Evolutionary conservation across 2,329 filamentous ascomycete species (phyloP), one percentile per base, ranked within the genome.

Genomic region (Fusarium algeriense): DNA sequence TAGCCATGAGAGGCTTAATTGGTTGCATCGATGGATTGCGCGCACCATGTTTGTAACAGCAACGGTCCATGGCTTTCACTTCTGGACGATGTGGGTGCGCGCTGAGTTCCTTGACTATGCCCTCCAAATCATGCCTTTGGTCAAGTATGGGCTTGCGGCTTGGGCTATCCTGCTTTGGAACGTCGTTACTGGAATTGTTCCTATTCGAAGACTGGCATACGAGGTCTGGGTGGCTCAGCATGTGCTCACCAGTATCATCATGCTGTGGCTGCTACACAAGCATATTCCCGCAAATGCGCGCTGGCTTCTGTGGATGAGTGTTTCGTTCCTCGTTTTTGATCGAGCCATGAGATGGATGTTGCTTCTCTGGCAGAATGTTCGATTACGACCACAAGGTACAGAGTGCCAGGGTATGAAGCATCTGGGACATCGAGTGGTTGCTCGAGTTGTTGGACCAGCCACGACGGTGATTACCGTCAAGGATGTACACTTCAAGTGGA

Each of bases 11-110:
- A 85, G 89, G 12, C 82, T 93, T 63, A 93, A 92, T 77, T 93
- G 91, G 91, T 80, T 93, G 56, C 91, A 93, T 75, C 86, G 91
- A 66, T 93, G 91, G 91, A 88, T 90, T 13, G 90, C 89, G 6
- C 86, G 91, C 64, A 91, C 89, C 60, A 88, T 93, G 81, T 86
- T 93, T 38, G 81, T 93, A 19, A 92, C 89, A 0, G 88, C 88
- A 3, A 90, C 90, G 2, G 85, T 93, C 6, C 91, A 93, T 73
- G 90, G 92, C 65, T 91, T 88, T 73, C 88, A 91, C 78, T 93
- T 92, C 78, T 90, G 89, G 80, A 82, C 83, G 5, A 86, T 90
- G 75, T 93, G 91, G 89, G 85, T 85, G 30, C 82, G 82, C 14
- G 85, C 88, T 59, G 87, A 88, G 63, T 88, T 91, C 63, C 84